Evolutionary conservation across 108 stramenopile species (phyloP).

Genomic region (Cyclotella distinguenda): DNA sequence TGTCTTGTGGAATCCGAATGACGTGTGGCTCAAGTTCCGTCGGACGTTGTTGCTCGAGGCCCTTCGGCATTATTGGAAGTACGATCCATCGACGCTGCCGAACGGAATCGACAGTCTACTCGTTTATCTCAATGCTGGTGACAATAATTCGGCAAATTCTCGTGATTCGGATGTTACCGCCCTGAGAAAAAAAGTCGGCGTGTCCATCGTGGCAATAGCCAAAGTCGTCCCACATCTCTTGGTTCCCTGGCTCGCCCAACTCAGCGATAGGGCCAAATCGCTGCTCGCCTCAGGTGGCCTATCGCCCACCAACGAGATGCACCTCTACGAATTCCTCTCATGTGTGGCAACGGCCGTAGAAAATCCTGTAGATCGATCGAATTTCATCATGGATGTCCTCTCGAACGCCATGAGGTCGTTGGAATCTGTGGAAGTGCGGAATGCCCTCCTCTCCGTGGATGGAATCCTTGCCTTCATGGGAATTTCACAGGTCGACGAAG

Average conservation of each 20-base stretch:
- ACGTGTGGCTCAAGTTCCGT: constrained; percentile 80
- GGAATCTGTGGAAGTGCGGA: constrained; percentile 53
- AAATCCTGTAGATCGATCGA: constrained; percentile 68
- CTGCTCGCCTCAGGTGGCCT: constrained; percentile 63
- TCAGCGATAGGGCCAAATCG: constrained; percentile 67
- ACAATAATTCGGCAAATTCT: constrained; percentile 27
- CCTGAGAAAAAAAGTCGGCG: constrained; percentile 78
- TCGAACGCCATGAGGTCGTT: constrained; percentile 62
- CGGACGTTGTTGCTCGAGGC: constrained; percentile 67
- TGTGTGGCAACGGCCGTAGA: constrained; percentile 85
- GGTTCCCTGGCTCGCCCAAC: constrained; percentile 81
- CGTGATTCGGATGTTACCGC: constrained; percentile 69
- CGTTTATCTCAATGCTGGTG: constrained; percentile 60
- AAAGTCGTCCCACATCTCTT: constrained; percentile 74
- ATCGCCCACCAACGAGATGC: constrained; percentile 81
- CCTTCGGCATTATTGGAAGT: constrained; percentile 76
- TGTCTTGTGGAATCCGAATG: constrained; percentile 76
- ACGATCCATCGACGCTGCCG: constrained; percentile 77
- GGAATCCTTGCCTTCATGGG: constrained; percentile 62
- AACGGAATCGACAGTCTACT: constrained; percentile 75
- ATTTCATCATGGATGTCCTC: constrained; percentile 79
- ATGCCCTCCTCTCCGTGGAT: constrained; percentile 60
- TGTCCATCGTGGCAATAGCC: constrained; percentile 73
- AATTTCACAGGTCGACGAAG: constrained; percentile 55
- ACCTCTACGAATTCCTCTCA: constrained; percentile 84